Percentiles rank a stretch among this genome's conserved stretches.
Conservation (phyloP, 2,329 filamentous ascomycete species). For the Diaporthe australafricana region DNA sequence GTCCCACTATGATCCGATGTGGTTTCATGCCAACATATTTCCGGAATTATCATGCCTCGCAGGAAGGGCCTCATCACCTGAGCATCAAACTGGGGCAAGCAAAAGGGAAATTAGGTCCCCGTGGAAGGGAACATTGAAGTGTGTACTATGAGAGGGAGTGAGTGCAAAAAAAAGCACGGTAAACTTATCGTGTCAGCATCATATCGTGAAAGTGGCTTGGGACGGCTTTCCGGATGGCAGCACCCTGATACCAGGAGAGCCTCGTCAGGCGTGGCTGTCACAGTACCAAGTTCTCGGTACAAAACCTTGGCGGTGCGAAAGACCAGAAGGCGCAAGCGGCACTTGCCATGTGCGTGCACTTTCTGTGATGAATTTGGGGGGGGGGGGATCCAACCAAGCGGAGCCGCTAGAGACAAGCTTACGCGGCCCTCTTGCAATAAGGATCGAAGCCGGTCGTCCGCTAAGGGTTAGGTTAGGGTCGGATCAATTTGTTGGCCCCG, state of each 20-base stretch:
- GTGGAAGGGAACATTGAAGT: neutral
- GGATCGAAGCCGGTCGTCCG: slow-evolving; percentile 17
- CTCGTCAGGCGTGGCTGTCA: slow-evolving; percentile 10
- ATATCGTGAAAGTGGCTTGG: neutral
- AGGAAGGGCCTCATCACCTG: neutral
- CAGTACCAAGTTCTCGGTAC: slow-evolving; percentile 26
- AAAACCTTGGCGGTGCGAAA: neutral
- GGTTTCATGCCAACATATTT: slow-evolving; percentile 32
- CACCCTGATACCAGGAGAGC: slow-evolving; percentile 9
- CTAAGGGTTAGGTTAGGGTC: slow-evolving; percentile 20
- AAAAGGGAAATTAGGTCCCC: neutral
- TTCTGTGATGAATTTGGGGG: neutral
- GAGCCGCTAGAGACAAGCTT: slow-evolving; percentile 38
- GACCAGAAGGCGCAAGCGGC: neutral
- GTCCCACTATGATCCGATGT: slow-evolving; percentile 17
- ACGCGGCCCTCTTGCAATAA: slow-evolving; percentile 34
- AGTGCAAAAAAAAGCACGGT: neutral
- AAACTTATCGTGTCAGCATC: slow-evolving; percentile 11
- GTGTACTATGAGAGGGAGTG: neutral
- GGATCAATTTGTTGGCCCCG: slow-evolving; percentile 14
- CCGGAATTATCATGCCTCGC: neutral
- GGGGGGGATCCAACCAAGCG: slow-evolving; percentile 28
- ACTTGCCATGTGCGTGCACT: slow-evolving; percentile 35
- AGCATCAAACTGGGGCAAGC: neutral
- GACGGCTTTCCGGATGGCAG: slow-evolving; percentile 26